phyloP scores from a whole-genome alignment of 1,284 basidiomycete genomes.

The Grifola frondosa region DNA sequence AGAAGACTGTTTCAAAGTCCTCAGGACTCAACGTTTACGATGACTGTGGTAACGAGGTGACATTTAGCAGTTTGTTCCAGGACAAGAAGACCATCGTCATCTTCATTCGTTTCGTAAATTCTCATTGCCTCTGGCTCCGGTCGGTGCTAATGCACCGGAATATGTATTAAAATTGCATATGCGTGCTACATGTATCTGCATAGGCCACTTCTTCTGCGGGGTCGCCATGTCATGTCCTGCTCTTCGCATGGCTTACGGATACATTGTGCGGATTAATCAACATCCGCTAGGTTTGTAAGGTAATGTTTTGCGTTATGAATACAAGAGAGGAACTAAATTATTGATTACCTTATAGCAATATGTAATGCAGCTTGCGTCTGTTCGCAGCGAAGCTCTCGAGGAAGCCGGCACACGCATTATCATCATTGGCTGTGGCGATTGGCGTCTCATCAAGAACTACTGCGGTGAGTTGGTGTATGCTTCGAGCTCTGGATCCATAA shows the following conservation, averaged over 20 bases:
- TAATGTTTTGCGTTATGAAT: slow-evolving; percentile 17
- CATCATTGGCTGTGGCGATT: slow-evolving; percentile 65
- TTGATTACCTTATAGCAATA: slow-evolving; percentile 43
- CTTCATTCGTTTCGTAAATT: slow-evolving; percentile 53
- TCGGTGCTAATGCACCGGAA: too few species aligned
- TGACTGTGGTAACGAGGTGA: slow-evolving; percentile 41
- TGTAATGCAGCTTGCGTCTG: slow-evolving; percentile 46
- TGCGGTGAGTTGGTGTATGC: slow-evolving; percentile 36
- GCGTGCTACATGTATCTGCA: background rate
- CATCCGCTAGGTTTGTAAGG: slow-evolving; percentile 41
- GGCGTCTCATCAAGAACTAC: slow-evolving; percentile 53
- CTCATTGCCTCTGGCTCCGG: background rate
- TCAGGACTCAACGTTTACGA: slow-evolving; percentile 43
- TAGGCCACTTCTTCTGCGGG: slow-evolving; percentile 68
- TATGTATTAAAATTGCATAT: slow-evolving; percentile 1
- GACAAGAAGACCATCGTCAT: slow-evolving; percentile 55
- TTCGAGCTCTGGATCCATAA: too few species aligned
- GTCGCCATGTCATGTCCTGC: slow-evolving; percentile 34
- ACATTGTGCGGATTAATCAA: slow-evolving; percentile 1
- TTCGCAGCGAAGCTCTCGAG: slow-evolving; percentile 44
- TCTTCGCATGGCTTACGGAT: background rate
- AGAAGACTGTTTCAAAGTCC: slow-evolving; percentile 34
- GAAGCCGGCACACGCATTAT: slow-evolving; percentile 45
- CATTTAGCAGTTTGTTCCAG: slow-evolving; percentile 51
- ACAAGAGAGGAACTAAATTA: too few species aligned